Conservation (phyloP, 805 yeast genomes). For the Yarrowia porcina region DNA sequence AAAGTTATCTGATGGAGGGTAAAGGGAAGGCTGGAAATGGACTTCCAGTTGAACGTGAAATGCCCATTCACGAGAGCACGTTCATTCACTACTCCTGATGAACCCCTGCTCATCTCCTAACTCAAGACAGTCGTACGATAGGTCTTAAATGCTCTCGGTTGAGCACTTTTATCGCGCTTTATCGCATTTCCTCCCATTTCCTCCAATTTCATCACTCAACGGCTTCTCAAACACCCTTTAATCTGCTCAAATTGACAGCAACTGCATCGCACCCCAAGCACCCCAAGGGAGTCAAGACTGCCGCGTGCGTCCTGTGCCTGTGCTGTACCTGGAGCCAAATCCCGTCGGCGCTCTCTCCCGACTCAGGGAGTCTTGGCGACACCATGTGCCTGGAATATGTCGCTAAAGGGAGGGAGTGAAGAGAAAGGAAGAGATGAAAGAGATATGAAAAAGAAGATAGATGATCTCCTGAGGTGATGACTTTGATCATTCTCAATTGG, state of each 20-base stretch:
- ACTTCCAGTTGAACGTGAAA: too few species aligned
- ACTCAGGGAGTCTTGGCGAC: constrained; percentile 17
- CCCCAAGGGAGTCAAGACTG: too few species aligned
- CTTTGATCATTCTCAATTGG: too few species aligned
- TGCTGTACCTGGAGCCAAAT: constrained; percentile 22
- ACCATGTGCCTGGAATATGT: constrained; percentile 3
- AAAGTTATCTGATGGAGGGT: neutral
- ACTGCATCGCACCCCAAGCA: neutral
- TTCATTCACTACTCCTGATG: too few species aligned
- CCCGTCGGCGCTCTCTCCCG: neutral
- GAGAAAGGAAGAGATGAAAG: neutral
- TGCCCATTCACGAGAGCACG: too few species aligned
- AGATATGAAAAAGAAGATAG: neutral
- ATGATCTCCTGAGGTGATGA: neutral
- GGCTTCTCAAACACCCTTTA: too few species aligned
- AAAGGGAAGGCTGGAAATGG: neutral
- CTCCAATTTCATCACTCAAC: neutral
- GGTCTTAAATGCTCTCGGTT: neutral
- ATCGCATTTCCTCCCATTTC: neutral
- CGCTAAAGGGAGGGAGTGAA: neutral
- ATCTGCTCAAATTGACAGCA: neutral
- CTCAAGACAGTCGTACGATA: too few species aligned
- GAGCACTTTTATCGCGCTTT: neutral
- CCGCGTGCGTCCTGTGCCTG: neutral
- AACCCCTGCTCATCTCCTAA: too few species aligned